A percentile compares a stretch with the other conserved stretches of the same genome.
Evolutionary conservation across 2,329 filamentous ascomycete genomes (phyloP).

Genomic region (Pseudogymnoascus sp.): DNA sequence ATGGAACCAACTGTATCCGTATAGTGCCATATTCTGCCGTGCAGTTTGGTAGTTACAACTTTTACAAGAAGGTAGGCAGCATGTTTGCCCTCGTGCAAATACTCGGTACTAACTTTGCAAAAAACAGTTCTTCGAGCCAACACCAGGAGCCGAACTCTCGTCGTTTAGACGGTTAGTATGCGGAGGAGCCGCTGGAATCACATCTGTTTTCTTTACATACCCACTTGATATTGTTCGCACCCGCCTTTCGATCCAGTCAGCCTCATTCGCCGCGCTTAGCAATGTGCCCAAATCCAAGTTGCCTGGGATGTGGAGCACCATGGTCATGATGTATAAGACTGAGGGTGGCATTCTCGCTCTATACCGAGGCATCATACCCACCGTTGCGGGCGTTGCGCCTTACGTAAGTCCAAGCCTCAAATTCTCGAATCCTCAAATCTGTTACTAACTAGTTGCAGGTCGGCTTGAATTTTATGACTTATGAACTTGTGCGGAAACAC

Average conservation of each 20-base stretch:
- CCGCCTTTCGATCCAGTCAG: slow-evolving; percentile 88
- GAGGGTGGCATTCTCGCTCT: slow-evolving; percentile 80
- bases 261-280: slow-evolving; percentile 78
- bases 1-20: slow-evolving; percentile 95
- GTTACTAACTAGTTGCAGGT: slow-evolving; percentile 46
- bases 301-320: slow-evolving; percentile 86
- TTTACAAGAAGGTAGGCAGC: slow-evolving; percentile 77
- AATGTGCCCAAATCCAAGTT: slow-evolving; percentile 54
- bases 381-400: slow-evolving; percentile 88
- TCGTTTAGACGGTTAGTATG: slow-evolving; percentile 75
- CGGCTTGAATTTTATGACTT: slow-evolving; percentile 97
- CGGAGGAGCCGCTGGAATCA: slow-evolving; percentile 86
- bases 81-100: neutral
- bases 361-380: slow-evolving; percentile 92
- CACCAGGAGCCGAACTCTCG: slow-evolving; percentile 65
- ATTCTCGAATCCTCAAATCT: slow-evolving; percentile 9
- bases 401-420: slow-evolving; percentile 53
- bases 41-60: slow-evolving; percentile 95
- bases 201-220: slow-evolving; percentile 90
- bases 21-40: slow-evolving; percentile 98
- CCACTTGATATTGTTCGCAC: slow-evolving; percentile 97
- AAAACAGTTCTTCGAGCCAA: slow-evolving; percentile 65
- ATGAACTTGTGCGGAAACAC: slow-evolving; percentile 77
- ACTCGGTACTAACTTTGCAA: slow-evolving; percentile 10
- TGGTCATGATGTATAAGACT: slow-evolving; percentile 77